Evolutionary conservation across 2,329 filamentous ascomycete genomes (phyloP).

Genomic region (Aurifilum marmelostoma): DNA sequence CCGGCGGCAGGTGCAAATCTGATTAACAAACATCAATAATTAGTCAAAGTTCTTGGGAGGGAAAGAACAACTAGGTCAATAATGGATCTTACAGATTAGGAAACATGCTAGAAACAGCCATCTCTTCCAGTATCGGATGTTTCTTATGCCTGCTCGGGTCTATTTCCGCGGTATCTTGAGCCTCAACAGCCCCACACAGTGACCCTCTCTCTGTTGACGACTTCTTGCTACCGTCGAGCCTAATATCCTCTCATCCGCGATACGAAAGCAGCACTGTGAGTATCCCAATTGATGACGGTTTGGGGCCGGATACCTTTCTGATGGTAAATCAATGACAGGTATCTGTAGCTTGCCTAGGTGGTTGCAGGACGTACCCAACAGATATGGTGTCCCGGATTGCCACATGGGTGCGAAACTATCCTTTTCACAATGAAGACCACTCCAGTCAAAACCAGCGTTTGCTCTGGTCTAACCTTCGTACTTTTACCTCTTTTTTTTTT

Average conservation of each 20-base stretch:
- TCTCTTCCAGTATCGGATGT: not conserved
- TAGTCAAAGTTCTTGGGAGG: not conserved
- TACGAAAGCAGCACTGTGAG: too few species aligned
- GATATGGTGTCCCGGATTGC: too few species aligned
- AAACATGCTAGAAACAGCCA: not conserved
- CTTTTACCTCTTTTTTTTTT: too few species aligned
- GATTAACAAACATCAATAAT: not conserved
- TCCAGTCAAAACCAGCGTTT: too few species aligned
- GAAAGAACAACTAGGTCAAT: not conserved
- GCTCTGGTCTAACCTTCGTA: too few species aligned
- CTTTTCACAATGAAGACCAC: too few species aligned
- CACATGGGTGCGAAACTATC: too few species aligned
- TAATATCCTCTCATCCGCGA: not conserved
- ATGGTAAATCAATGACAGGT: too few species aligned
- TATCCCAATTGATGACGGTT: not conserved
- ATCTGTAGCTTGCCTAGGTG: too few species aligned
- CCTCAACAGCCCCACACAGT: not conserved
- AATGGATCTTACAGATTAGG: not conserved
- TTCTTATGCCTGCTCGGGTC: not conserved
- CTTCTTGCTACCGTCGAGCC: not conserved
- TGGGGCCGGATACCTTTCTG: too few species aligned
- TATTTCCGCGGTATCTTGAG: not conserved
- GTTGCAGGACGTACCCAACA: too few species aligned
- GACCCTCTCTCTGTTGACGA: not conserved
- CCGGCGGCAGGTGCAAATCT: not conserved